phyloP scores from a whole-genome alignment of 2,329 filamentous ascomycete species.

The Pseudogymnoascus sp. region DNA sequence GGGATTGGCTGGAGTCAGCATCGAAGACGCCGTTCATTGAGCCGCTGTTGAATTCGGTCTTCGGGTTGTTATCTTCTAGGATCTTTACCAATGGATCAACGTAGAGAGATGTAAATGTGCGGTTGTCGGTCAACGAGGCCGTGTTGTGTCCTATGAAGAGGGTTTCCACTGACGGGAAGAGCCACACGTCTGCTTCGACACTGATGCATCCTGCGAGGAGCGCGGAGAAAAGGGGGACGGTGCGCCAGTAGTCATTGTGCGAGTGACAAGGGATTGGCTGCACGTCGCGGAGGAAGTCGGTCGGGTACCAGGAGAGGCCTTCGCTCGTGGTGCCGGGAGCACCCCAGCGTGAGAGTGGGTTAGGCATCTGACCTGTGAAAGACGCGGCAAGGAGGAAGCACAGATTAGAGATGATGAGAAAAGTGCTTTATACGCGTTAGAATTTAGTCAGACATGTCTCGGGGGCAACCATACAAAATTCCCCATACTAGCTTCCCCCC shows the following conservation, averaged over 20 bases:
- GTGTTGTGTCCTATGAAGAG: conserved; percentile 60
- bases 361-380: conserved; percentile 28
- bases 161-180: conserved; percentile 40
- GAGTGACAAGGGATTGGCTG: conserved; percentile 56
- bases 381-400: conserved; percentile 29
- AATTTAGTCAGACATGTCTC: background rate
- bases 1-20: conserved; percentile 44
- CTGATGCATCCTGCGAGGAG: conserved; percentile 53
- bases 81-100: conserved; percentile 57
- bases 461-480: background rate
- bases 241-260: conserved; percentile 67
- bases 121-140: conserved; percentile 46
- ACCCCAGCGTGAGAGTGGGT: conserved; percentile 34
- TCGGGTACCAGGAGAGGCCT: conserved; percentile 41
- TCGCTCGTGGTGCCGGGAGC: conserved; percentile 33
- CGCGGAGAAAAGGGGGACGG: conserved; percentile 57
- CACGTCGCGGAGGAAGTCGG: conserved; percentile 47
- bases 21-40: conserved; percentile 51
- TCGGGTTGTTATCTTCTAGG: conserved; percentile 47
- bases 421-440: conserved; percentile 25
- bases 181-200: conserved; percentile 66
- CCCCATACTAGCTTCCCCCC: conserved; percentile 13
- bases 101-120: conserved; percentile 58
- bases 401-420: conserved; percentile 33
- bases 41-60: conserved; percentile 40